These are phyloP conservation scores for Komagataella populi DNA, from an alignment of 805 yeast genomes.

Conservation along the genomic window DNA sequence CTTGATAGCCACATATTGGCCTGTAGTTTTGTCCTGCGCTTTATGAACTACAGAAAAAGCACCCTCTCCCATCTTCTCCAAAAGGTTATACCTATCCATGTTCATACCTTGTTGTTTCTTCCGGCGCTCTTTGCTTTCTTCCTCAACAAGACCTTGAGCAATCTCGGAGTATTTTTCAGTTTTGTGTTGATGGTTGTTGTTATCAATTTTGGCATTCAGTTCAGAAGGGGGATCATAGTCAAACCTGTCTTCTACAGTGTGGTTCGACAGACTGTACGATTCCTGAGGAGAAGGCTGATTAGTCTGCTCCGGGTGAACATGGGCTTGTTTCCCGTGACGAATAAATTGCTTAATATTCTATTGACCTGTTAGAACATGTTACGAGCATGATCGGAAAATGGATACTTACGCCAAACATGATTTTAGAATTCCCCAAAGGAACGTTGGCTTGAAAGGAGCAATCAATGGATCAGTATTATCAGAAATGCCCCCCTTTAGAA, in stretches of 20 bases:
- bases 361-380: neutral
- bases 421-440: slow-evolving; percentile 3
- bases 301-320: slow-evolving; percentile 3
- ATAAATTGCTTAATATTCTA: slow-evolving; percentile 28
- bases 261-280: neutral
- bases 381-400: neutral
- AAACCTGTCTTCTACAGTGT: neutral
- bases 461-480: neutral
- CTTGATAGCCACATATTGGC: slow-evolving; percentile 36
- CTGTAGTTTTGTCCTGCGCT: slow-evolving; percentile 25
- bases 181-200: slow-evolving; percentile 4
- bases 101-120: slow-evolving; percentile 11
- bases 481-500: neutral
- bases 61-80: slow-evolving; percentile 44
- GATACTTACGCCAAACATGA: slow-evolving; percentile 10
- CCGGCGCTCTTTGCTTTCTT: slow-evolving; percentile 13
- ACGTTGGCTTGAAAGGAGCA: neutral
- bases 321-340: slow-evolving; percentile 28
- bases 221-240: neutral
- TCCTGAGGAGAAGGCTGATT: neutral
- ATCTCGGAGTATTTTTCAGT: slow-evolving; percentile 15
- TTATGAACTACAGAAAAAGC: slow-evolving; percentile 44
- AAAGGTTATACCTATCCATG: slow-evolving; percentile 24
- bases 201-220: neutral
- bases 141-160: slow-evolving; percentile 18